Base-by-base conservation (phyloP, 2,329 filamentous ascomycete species). In the Lachnellula hyalina region DNA sequence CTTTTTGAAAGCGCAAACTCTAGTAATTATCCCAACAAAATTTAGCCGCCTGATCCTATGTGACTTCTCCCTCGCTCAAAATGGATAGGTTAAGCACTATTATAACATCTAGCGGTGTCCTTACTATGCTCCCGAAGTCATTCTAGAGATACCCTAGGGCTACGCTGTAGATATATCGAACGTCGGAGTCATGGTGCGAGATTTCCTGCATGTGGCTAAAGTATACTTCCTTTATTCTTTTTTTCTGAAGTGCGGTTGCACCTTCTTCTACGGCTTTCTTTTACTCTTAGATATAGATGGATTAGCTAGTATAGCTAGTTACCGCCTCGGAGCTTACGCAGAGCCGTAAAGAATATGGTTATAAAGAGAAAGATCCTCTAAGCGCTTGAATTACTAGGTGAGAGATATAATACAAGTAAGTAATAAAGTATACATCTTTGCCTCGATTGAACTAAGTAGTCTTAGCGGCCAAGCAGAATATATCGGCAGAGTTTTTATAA, bases 141-240 rank as follows among this genome's bases (percentile, higher is more conserved):
- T 73, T 58, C 63, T 73, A 15, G 62, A 64, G 23, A 72, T 72
- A 64, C 52, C 59, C 0, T 73, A 71, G 70, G 65, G 66, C 9
- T 58, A 61, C 38, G 40, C 59, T 14, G 67, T 72, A 17, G 71
- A 74, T 60, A 60, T 68, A 17, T 74, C 71, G 72, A 71, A 67
- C 34, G 54, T 67, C 1, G 71, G 67, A 36, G 60, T 73, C 12
- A 47, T 73, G 61, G 71, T 73, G 36, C 47, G 53, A 54, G 50
- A 58, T 46, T 54, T 60, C 38, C 51, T 60, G 52, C 52, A 45
- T 54, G 45, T 57, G 48, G 21, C 21, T 21, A 21, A 21, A 21
- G 21, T 21, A 21, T 21, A 21, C 21, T 21, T 21, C 21, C 21
- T 3, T 21, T 21, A 21, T 21, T 21, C 21, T 21, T 3, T 21